Evolutionary conservation across 2,329 filamentous ascomycete species (phyloP).

Genomic region (Xylaria sp.): DNA sequence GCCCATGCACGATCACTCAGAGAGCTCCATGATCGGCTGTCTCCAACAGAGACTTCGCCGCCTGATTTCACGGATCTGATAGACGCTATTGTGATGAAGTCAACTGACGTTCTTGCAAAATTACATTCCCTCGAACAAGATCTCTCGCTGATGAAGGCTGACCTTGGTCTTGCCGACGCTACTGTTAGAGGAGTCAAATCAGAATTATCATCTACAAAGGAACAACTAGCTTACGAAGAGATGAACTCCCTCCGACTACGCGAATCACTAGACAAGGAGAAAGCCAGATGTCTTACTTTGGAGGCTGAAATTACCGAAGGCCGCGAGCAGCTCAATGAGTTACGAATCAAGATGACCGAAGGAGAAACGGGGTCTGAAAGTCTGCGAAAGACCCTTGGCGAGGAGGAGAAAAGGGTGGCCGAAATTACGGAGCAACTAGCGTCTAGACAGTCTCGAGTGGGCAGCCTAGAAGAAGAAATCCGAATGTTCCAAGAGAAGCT

Average conservation of each 20-base stretch:
- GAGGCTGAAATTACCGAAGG: conserved; percentile 71
- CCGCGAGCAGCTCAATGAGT: conserved; percentile 73
- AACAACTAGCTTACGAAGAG: conserved; percentile 64
- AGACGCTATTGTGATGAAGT: conserved; percentile 68
- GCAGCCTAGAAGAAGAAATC: conserved; percentile 80
- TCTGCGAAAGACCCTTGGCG: conserved; percentile 77
- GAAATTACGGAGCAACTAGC: conserved; percentile 76
- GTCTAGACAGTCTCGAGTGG: conserved; percentile 79
- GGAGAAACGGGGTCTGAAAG: conserved; percentile 86
- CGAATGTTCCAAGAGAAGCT: conserved; percentile 74
- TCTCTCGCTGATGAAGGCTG: conserved; percentile 67
- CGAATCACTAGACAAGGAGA: conserved; percentile 64
- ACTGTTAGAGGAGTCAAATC: conserved; percentile 65
- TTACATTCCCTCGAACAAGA: conserved; percentile 70
- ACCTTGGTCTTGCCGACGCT: conserved; percentile 70
- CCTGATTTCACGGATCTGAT: conserved; percentile 67
- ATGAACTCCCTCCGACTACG: conserved; percentile 62
- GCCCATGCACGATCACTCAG: conserved; percentile 66
- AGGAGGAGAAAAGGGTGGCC: conserved; percentile 78
- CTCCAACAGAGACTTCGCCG: conserved; percentile 63
- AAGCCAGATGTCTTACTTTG: conserved; percentile 64
- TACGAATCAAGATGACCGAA: conserved; percentile 79
- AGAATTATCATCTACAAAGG: conserved; percentile 66
- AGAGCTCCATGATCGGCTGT: conserved; percentile 69
- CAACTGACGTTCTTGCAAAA: conserved; percentile 69